Evolutionary conservation across 1,139 yeast species (phyloP), one percentile per base, ranked within the genome.

Genomic region (Pichia norvegensis): DNA sequence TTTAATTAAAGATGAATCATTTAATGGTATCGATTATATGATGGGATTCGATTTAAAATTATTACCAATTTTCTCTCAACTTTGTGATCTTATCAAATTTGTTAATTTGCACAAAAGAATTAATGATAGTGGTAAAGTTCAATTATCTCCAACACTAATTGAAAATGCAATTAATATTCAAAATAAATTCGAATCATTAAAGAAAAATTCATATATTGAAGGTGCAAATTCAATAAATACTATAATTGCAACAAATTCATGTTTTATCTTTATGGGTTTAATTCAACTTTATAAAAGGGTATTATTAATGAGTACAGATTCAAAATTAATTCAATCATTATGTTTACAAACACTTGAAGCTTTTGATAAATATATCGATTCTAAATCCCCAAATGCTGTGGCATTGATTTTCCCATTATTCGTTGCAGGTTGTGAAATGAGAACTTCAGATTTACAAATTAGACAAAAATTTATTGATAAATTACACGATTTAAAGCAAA

Each of bases 261-360:
- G 78, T n/a, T 80, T 76, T 57, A 73, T 70, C 43, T 65, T 72
- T 42, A 70, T 76, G 65, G 85, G 83, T 0, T 60, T 78, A 9
- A 63, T 79, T 17, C 80, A 78, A 52, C 61, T 81, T 17, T 79
- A 78, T 54, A 62, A 85, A 49, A 64, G 86, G 45, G 79, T 77
- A 0, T 59, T 80, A 17, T 58, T 63, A 43, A 58, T 79, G 7
- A 76, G 81, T 0, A 59, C 75, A 40, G 62, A 64, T 8, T 74
- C 82, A 9, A 54, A 60, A 2, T 47, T 74, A 3, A 66, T 76
- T 16, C 79, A 75, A 52, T 68, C 69, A n/a, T 51, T 78, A 31
- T 72, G 77, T n/a, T 52, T 55, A 5, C 69, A 68, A 23, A 70
- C 76, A 44, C 68, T 69, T 0, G 53, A 56, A 1, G 55, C 69